phyloP scores from a whole-genome alignment of 768 basidiomycete species.

The Rubroboletus satanas region DNA sequence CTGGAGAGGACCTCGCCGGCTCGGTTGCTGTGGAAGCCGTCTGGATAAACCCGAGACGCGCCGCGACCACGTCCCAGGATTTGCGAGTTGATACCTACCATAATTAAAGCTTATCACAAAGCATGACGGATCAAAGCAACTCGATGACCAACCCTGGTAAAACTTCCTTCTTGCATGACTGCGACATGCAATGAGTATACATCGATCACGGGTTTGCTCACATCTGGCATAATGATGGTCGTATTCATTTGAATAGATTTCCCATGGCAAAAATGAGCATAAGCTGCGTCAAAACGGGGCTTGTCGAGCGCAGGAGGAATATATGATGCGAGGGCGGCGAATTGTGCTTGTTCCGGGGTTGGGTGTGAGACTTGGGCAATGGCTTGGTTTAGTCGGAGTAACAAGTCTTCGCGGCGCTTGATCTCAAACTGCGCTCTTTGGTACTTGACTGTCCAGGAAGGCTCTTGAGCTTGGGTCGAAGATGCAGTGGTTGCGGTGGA shows the following conservation, averaged over 20 bases:
- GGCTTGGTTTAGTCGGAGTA: conserved; percentile 27
- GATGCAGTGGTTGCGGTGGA: background rate
- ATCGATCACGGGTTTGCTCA: conserved; percentile 24
- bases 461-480: conserved; percentile 11
- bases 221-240: conserved; percentile 30
- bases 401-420: conserved; percentile 28
- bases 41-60: conserved; percentile 25
- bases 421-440: conserved; percentile 29
- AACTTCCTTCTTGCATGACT: conserved; percentile 33
- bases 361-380: conserved; percentile 21
- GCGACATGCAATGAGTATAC: conserved; percentile 29
- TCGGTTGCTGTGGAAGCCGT: conserved; percentile 19
- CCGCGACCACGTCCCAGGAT: conserved; percentile 28
- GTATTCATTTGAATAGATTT: conserved; percentile 25
- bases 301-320: conserved; percentile 30
- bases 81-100: conserved; percentile 23
- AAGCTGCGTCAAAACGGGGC: conserved; percentile 27
- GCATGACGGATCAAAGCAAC: background rate
- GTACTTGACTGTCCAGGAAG: conserved; percentile 20
- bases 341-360: conserved; percentile 25
- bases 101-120: background rate
- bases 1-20: conserved; percentile 24
- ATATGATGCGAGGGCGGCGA: conserved; percentile 25
- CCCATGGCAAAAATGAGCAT: conserved; percentile 28
- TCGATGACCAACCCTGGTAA: conserved; percentile 22